Base-by-base conservation (phyloP, 805 yeast species). In the Danielozyma ontarioensis region DNA sequence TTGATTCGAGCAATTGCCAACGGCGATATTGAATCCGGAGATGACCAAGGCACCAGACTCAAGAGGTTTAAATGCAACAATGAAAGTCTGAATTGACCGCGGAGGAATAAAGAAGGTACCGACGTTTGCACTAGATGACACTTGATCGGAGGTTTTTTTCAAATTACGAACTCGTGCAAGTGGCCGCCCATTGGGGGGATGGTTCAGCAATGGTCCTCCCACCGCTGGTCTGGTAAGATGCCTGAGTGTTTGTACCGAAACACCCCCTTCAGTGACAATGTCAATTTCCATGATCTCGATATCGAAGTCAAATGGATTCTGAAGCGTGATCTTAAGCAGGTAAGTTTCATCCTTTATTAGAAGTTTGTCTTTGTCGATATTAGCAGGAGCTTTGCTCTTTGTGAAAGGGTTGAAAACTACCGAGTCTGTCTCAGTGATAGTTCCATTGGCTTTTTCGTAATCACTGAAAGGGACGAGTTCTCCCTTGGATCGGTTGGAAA, bases 271-370 rank as follows among this genome's bases (percentile, higher is more conserved):
- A 3, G 62, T 47, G 1, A 54, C 57, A 2, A 81, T 56, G 25
- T 59, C 47, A 3, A 82, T 49, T 19, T 70, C 70, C 13, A 65
- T 62, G 4, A 89, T 59, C 25, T 75, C 79, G 11, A 89, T 60
- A 27, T 81, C 86, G 54, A 85, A 86, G 4, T 74, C 73, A 58
- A 77, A 86, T 6, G 96, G 95, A 51, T 90, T 90, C 49, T 83
- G 88, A 6, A 89, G 48, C 3, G 65, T 59, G 2, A 85, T 59
- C 4, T 62, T 51, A 13, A 83, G 62, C 36, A 77, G 82, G 10
- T 75, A 72, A 4, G 72, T 63, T 33, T 87, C 95, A 32, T 59
- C 58, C 21, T 51, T 52, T 15, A 67, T 56, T 8, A 64, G 39
- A 3, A 64, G 38, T 18, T 44, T 41, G 22, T 78, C 83, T 42